These are phyloP conservation scores for Dianthus caryophyllus DNA, from an alignment of 148 eudicot genomes.

Conservation along the genomic window DNA sequence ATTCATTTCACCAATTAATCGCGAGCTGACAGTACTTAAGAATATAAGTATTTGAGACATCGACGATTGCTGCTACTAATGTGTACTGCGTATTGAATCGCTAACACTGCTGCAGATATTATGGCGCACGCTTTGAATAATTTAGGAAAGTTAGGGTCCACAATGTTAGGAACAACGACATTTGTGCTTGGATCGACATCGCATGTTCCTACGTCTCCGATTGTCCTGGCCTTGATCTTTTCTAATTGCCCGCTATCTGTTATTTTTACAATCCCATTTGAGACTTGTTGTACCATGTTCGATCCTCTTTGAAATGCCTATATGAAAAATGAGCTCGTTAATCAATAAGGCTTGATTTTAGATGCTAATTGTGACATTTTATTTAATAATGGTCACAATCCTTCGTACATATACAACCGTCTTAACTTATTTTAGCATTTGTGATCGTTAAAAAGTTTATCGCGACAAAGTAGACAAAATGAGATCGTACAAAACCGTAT, in stretches of 20 bases:
- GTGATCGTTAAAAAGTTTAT: no score
- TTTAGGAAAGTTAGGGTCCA: not conserved
- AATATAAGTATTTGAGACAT: no score
- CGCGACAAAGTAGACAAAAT: not conserved
- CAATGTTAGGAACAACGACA: not conserved
- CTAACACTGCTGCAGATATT: not conserved
- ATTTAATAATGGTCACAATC: no score
- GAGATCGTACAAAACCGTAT: constrained; percentile 22
- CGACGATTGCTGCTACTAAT: no score
- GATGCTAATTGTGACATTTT: no score
- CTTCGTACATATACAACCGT: no score
- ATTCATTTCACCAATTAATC: no score
- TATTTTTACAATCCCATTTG: not conserved
- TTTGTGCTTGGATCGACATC: no score
- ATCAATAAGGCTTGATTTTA: no score
- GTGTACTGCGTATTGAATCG: no score
- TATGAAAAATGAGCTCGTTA: not conserved
- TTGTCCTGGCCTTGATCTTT: not conserved
- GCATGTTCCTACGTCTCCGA: not conserved
- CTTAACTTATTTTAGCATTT: no score
- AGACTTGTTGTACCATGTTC: not conserved
- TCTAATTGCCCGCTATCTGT: not conserved
- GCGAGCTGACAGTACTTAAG: no score
- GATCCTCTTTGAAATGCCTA: not conserved
- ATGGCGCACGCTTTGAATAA: constrained; percentile 4